Percentiles rank a stretch among this genome's conserved stretches.
Conservation (phyloP, 1,284 basidiomycete species). For the Veloporphyrellus conicus region DNA sequence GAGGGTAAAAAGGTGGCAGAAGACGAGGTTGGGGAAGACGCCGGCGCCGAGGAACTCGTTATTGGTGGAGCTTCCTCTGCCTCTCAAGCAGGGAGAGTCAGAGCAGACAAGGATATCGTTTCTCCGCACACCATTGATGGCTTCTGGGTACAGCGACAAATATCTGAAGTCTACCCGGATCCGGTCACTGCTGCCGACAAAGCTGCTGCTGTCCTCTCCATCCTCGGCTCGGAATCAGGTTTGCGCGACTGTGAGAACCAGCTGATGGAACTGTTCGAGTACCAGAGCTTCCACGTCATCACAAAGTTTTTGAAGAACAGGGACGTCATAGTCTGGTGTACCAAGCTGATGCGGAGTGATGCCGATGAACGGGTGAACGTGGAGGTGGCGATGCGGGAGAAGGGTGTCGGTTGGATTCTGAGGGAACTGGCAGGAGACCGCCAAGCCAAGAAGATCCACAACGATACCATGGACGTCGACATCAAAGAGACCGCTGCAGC, state of each 20-base stretch:
- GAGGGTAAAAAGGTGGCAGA: slow-evolving; percentile 43
- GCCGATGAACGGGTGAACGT: slow-evolving; percentile 90
- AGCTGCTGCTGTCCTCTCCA: slow-evolving; percentile 78
- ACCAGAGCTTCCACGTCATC: slow-evolving; percentile 88
- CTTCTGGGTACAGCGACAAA: slow-evolving; percentile 97
- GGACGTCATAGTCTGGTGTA: slow-evolving; percentile 97
- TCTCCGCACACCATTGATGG: slow-evolving; percentile 91
- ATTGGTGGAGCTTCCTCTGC: slow-evolving; percentile 60
- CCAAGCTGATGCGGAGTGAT: slow-evolving; percentile 86
- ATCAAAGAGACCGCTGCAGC: slow-evolving; percentile 40
- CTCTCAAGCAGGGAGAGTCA: slow-evolving; percentile 41
- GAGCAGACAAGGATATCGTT: slow-evolving; percentile 74
- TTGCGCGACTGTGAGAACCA: slow-evolving; percentile 95
- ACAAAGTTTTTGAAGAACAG: slow-evolving; percentile 92
- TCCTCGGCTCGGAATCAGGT: slow-evolving; percentile 86
- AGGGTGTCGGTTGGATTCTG: slow-evolving; percentile 93
- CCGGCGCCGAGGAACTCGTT: slow-evolving; percentile 63
- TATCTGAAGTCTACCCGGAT: slow-evolving; percentile 88
- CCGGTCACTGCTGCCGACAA: slow-evolving; percentile 93
- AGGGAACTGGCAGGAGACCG: slow-evolving; percentile 81
- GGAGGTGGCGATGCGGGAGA: slow-evolving; percentile 98
- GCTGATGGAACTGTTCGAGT: slow-evolving; percentile 97
- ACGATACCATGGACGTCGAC: slow-evolving; percentile 80
- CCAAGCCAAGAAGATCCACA: slow-evolving; percentile 47
- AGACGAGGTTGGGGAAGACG: slow-evolving; percentile 43